Evolutionary conservation across 768 basidiomycete species (phyloP).

Genomic region (Imleria badia): DNA sequence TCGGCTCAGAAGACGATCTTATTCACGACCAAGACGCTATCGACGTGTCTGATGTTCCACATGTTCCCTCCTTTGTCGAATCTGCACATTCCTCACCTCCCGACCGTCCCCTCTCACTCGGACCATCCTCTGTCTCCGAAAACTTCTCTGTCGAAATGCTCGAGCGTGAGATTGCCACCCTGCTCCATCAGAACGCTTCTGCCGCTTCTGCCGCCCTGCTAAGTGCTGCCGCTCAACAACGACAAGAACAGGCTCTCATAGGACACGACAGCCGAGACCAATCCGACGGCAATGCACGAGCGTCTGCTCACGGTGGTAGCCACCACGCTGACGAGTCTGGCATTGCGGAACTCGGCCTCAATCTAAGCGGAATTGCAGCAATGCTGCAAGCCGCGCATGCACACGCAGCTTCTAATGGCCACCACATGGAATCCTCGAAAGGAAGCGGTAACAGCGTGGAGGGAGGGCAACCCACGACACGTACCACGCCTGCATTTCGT

Average conservation of each 20-base stretch:
- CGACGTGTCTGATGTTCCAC: constrained; percentile 34
- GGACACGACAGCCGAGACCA: constrained; percentile 37
- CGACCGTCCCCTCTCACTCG: constrained; percentile 38
- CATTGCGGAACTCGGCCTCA: constrained; percentile 48
- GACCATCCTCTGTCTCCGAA: constrained; percentile 41
- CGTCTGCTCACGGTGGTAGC: constrained; percentile 7
- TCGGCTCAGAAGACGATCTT: constrained; percentile 54
- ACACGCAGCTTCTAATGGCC: constrained; percentile 50
- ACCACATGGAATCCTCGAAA: constrained; percentile 46
- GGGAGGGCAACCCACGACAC: constrained; percentile 53
- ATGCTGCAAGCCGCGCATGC: constrained; percentile 78
- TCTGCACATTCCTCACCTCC: constrained; percentile 18
- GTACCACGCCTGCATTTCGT: constrained; percentile 76
- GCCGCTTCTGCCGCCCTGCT: constrained; percentile 64
- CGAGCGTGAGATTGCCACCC: constrained; percentile 72
- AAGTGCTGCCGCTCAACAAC: constrained; percentile 67
- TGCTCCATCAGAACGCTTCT: constrained; percentile 74
- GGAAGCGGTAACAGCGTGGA: constrained; percentile 46
- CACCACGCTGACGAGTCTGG: constrained; percentile 16
- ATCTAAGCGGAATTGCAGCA: constrained; percentile 68
- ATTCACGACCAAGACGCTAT: constrained; percentile 29
- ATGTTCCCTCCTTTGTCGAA: constrained; percentile 27
- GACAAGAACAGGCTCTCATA: constrained; percentile 45
- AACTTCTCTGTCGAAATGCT: constrained; percentile 69
- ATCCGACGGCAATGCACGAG: constrained; percentile 18